Percentiles rank a stretch among this genome's conserved stretches.
Evolutionary conservation across 352 stramenopile species (phyloP).

Genomic region (Elongisporangium anandrum): DNA sequence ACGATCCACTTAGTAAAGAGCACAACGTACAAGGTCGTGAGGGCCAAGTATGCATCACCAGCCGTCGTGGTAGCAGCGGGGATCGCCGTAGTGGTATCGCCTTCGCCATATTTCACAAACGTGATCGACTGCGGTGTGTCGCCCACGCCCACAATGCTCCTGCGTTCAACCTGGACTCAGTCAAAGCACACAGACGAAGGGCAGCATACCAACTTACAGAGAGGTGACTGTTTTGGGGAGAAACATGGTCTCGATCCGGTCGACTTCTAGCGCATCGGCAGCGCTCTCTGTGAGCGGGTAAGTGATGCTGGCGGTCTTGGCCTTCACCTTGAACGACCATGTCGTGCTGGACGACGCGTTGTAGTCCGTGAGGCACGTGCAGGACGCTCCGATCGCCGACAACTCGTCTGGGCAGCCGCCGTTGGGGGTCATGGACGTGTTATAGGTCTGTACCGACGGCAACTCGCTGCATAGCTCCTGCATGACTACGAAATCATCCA

Average conservation of each 20-base stretch:
- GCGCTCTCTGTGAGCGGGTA: constrained; percentile 9
- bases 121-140: constrained; percentile 10
- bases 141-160: constrained; percentile 16
- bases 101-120: constrained; percentile 6
- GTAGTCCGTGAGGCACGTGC: constrained; percentile 32
- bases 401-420: constrained; percentile 27
- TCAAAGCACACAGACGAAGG: too few species aligned
- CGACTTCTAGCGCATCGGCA: constrained; percentile 15
- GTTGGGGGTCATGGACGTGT: constrained; percentile 20
- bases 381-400: constrained; percentile 31
- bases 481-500: not conserved
- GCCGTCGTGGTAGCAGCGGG: not conserved
- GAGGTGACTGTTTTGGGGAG: constrained; percentile 15
- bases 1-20: not conserved
- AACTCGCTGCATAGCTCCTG: constrained; percentile 23
- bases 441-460: constrained; percentile 27
- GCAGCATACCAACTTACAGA: too few species aligned
- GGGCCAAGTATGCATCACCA: not conserved
- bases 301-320: constrained; percentile 13
- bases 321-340: constrained; percentile 24
- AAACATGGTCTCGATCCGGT: constrained; percentile 24
- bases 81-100: not conserved
- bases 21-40: constrained; percentile 11
- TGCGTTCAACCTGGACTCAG: too few species aligned
- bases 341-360: constrained; percentile 9